Conservation (phyloP, 2,329 filamentous ascomycete species). For the Phyllosticta citribraziliensis region DNA sequence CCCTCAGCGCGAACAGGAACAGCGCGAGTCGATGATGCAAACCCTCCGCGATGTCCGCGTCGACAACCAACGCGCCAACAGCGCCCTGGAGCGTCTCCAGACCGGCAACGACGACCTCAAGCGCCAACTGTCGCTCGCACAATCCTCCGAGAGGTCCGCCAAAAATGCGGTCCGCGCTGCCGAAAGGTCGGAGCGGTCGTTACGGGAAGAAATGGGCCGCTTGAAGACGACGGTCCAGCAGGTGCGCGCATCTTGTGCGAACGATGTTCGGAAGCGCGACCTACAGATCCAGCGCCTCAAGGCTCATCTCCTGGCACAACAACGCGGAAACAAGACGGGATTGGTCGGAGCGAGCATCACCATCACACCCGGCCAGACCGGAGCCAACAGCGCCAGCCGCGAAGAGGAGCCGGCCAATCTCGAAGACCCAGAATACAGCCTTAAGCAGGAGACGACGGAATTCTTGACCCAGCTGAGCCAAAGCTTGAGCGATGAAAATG, state of each 20-base stretch:
- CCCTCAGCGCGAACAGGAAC: conserved; percentile 73
- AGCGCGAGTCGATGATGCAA: conserved; percentile 71
- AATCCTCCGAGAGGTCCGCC: conserved; percentile 61
- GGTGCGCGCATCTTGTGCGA: conserved; percentile 76
- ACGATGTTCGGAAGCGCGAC: conserved; percentile 84
- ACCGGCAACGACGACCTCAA: conserved; percentile 46
- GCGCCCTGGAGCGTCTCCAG: conserved; percentile 53
- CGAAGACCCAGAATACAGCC: conserved; percentile 52
- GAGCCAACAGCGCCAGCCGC: conserved; percentile 28
- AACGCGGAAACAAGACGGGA: conserved; percentile 38
- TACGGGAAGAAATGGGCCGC: conserved; percentile 75
- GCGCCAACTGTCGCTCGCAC: conserved; percentile 47
- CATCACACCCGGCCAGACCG: conserved; percentile 29
- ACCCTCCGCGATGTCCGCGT: conserved; percentile 67
- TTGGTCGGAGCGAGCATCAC: conserved; percentile 40
- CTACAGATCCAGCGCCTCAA: conserved; percentile 82
- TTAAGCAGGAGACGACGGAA: conserved; percentile 80
- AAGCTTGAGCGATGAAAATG: conserved; percentile 84
- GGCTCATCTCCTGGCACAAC: conserved; percentile 64
- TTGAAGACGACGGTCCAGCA: conserved; percentile 74
- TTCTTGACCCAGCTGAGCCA: conserved; percentile 80
- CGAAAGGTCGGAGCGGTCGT: conserved; percentile 61
- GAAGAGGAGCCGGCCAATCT: conserved; percentile 43
- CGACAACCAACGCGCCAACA: conserved; percentile 63
- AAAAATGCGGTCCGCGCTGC: conserved; percentile 62